Evolutionary conservation across 176 grass and related monocot species (phyloP), one percentile per base, ranked within the genome.

Genomic region (Tillandsia fasciculata): DNA sequence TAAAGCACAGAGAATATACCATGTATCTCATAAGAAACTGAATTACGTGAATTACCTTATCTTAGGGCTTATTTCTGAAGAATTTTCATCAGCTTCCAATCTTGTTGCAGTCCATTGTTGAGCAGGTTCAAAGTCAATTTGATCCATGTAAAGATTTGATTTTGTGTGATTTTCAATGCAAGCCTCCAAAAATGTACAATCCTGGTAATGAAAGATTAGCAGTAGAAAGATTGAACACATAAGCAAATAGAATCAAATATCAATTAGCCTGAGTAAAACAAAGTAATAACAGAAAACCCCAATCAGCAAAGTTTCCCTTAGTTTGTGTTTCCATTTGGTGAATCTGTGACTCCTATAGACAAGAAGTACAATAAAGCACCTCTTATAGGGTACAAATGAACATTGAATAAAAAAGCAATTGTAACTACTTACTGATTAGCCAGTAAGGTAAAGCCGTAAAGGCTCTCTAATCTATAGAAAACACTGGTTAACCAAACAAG

Each of bases 81-180:
- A 48, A 74, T 93, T 75, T 51, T 88, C 87, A 76, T 90, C 82
- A 64, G 80, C 82, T 79, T 99, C 94, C 74, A 99, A 75, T 84
- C 80, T 90, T 63, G 66, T 90, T 77, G 94, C 89, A 49, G 51
- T 87, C 94, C 94, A 99, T 64, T 99, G 89, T 56, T 78, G 89
- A 67, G 90, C 63, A 76, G 87, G 94, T 82, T 99, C 89, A 79
- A 99, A 99, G 64, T 99, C 94, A 68, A 99, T 86, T 93, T 99
- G 94, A 86, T 99, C 94, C 89, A 99, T 93, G 72, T 93, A 99
- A 86, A 90, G 87, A 56, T 90, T 93, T 72, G 89, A 93, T 72
- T 93, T 93, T 66, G 89, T 99, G 83, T 99, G 94, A 48, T 99
- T 99, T 79, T 99, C 94, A 79, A 99, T 99, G 82, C 94, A 99